phyloP scores from a whole-genome alignment of 2,329 filamentous ascomycete genomes.

The Polytolypa hystricis region DNA sequence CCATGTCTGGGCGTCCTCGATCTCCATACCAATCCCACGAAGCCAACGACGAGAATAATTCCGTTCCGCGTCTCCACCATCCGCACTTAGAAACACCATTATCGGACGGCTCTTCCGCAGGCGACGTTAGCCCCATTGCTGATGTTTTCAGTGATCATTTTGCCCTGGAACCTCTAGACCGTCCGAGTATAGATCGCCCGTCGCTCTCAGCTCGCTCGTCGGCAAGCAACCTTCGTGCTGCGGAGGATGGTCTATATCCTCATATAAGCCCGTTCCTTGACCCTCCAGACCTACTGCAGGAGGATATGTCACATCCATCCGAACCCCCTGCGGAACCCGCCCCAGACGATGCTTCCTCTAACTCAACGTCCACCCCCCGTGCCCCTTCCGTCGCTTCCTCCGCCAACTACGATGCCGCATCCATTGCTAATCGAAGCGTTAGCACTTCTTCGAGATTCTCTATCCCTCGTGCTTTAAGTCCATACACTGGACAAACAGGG shows the following conservation, averaged over 20 bases:
- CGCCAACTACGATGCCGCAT: conserved; percentile 14
- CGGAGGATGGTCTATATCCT: conserved; percentile 2
- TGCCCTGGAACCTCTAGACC: conserved; percentile 30
- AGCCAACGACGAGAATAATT: neutral
- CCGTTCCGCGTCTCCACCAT: conserved; percentile 12
- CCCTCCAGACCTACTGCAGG: neutral
- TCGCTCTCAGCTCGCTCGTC: conserved; percentile 25
- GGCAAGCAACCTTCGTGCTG: neutral
- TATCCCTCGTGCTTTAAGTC: conserved; percentile 44
- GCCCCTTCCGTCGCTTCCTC: conserved; percentile 13
- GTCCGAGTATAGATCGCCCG: conserved; percentile 8
- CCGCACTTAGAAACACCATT: conserved; percentile 9
- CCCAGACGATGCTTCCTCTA: conserved; percentile 5
- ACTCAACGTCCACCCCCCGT: conserved; percentile 10
- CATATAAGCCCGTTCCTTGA: conserved; percentile 6
- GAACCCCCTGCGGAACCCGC: conserved; percentile 10
- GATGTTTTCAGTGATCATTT: conserved; percentile 40
- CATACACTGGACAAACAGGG: conserved; percentile 57
- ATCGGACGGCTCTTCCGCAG: conserved; percentile 1
- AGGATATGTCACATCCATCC: conserved; percentile 5
- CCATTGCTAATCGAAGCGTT: conserved; percentile 29
- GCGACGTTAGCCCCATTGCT: conserved; percentile 24
- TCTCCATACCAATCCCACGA: conserved; percentile 18
- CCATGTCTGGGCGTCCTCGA: conserved; percentile 31
- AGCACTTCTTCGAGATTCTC: conserved; percentile 36